phyloP scores from a whole-genome alignment of 2,329 filamentous ascomycete genomes.

The Fusarium succisae region DNA sequence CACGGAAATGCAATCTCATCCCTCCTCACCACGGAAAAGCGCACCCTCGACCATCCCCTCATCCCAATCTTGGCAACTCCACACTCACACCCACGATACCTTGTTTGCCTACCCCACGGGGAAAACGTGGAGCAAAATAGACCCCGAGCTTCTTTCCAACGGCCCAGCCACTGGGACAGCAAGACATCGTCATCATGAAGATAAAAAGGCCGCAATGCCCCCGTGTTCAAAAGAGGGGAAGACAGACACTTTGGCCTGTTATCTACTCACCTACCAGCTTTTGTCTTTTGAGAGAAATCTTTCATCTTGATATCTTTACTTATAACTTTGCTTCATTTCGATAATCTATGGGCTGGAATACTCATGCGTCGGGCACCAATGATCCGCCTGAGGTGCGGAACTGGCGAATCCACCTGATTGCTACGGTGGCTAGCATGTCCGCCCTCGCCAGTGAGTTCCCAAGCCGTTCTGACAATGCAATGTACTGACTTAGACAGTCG shows the following conservation, averaged over 20 bases:
- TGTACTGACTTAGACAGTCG: conserved; percentile 37
- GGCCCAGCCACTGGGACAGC: background rate
- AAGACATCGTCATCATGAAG: background rate
- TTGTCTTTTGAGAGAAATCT: background rate
- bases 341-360: conserved; percentile 43
- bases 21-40: background rate
- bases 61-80: conserved; percentile 26
- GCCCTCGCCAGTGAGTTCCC: conserved; percentile 45
- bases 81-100: conserved; percentile 28
- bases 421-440: conserved; percentile 47
- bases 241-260: background rate
- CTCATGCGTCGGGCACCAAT: conserved; percentile 50
- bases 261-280: background rate
- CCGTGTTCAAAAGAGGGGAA: background rate
- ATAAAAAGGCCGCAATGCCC: conserved; percentile 19
- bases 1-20: background rate
- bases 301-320: background rate
- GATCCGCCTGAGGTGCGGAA: conserved; percentile 49
- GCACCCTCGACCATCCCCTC: background rate
- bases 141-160: background rate
- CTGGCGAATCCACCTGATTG: conserved; percentile 47
- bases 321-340: background rate
- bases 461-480: fast-evolving
- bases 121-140: conserved; percentile 29
- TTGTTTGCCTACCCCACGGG: conserved; percentile 33